Percentiles rank a stretch among this genome's conserved stretches.
Conservation (phyloP, 495 filamentous ascomycete species). For the Daldinia childiae region DNA sequence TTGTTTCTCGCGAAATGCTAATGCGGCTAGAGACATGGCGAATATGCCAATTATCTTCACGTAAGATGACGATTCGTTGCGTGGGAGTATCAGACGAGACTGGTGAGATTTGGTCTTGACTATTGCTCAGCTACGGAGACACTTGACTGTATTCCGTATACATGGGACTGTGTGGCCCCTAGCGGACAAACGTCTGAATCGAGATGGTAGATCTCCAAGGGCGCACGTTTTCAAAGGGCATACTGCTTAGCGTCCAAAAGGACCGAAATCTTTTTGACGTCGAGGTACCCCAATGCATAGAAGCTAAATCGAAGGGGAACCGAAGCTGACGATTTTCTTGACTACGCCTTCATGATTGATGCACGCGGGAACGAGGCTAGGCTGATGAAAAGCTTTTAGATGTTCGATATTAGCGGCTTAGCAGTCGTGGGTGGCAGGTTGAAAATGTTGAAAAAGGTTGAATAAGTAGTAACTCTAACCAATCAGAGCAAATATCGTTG, state of each 20-base stretch:
- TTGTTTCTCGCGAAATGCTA: neutral
- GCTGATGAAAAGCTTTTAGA: conserved; percentile 28
- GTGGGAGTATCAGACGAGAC: conserved; percentile 25
- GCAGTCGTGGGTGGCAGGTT: conserved; percentile 20
- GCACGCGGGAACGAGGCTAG: conserved; percentile 24
- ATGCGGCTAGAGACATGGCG: conserved; percentile 1
- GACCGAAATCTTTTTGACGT: conserved; percentile 11
- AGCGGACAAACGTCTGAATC: conserved; percentile 13
- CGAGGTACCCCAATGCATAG: conserved; percentile 18
- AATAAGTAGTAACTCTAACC: neutral
- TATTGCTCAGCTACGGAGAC: conserved; percentile 21
- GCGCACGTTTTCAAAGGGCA: neutral
- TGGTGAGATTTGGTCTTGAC: conserved; percentile 19
- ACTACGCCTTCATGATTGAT: conserved; percentile 3
- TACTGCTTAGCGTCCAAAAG: conserved; percentile 16
- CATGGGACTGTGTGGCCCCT: conserved; percentile 3
- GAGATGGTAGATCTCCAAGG: conserved; percentile 23
- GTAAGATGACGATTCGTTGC: conserved; percentile 2
- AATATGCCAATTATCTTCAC: neutral
- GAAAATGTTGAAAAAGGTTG: neutral
- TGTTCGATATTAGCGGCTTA: conserved; percentile 10
- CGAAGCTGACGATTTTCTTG: conserved; percentile 23
- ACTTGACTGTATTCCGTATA: conserved; percentile 8
- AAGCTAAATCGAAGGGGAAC: conserved; percentile 37
- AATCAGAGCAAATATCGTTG: neutral